Conservation (phyloP, 306 rosid genomes). For the Cotoneaster glaucophyllus region DNA sequence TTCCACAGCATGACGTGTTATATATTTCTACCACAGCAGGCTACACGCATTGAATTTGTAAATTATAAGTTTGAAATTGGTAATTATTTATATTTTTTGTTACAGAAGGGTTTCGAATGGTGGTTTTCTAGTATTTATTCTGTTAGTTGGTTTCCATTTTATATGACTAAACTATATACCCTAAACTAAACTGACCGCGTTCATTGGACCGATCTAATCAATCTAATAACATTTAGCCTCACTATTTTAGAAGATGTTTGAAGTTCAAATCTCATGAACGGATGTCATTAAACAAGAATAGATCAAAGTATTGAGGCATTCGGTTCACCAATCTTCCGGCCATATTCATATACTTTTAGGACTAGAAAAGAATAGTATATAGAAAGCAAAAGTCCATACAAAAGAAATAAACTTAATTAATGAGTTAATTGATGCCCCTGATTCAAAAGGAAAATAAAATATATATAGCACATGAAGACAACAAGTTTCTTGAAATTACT, state of each 20-base stretch:
- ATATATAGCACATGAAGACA: neutral
- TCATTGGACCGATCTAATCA: neutral
- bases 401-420: neutral
- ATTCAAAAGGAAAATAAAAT: neutral
- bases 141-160: neutral
- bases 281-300: neutral
- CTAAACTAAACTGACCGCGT: neutral
- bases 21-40: neutral
- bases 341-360: neutral
- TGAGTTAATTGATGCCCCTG: neutral
- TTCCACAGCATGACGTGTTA: neutral
- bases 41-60: neutral
- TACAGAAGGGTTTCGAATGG: neutral
- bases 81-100: no score
- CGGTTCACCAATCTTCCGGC: neutral
- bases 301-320: neutral
- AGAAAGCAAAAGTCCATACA: neutral
- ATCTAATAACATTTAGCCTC: neutral
- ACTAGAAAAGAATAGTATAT: neutral
- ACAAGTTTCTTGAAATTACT: neutral
- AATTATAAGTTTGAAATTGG: neutral
- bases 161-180: neutral
- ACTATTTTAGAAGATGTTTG: neutral
- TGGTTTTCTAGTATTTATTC: neutral
- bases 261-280: neutral